Conservation (phyloP, 2,329 filamentous ascomycete species). For the Aspergillus ochraceoroseus region DNA sequence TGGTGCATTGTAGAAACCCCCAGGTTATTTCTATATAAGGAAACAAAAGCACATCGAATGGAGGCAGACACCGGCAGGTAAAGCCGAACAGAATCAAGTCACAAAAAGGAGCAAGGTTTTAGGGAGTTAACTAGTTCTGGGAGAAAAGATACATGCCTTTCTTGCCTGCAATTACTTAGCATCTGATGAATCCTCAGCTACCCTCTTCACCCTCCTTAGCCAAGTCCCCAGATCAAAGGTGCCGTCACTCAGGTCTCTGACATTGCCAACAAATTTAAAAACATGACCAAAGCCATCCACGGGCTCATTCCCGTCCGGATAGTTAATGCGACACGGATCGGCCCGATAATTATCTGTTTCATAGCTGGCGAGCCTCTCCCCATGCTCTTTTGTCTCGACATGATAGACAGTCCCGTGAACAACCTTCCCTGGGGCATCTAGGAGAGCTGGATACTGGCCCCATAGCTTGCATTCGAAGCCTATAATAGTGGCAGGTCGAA, state of each 20-base stretch:
- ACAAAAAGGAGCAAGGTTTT: no score
- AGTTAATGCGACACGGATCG: constrained; percentile 17
- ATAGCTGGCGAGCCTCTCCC: constrained; percentile 22
- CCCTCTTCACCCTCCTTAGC: constrained; percentile 16
- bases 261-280: constrained; percentile 22
- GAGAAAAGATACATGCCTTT: no score
- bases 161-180: no score
- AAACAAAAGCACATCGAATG: no score
- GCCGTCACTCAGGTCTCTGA: constrained; percentile 19
- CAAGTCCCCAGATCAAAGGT: constrained; percentile 21
- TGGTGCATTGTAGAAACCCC: no score
- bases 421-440: constrained; percentile 16
- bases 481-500: constrained; percentile 22
- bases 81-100: no score
- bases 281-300: constrained; percentile 12
- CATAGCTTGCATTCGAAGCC: constrained; percentile 29
- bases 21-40: no score
- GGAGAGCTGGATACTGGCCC: constrained; percentile 29
- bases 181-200: background rate
- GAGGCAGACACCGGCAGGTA: no score
- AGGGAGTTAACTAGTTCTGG: no score
- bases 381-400: constrained; percentile 21
- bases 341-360: constrained; percentile 22
- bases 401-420: constrained; percentile 25
- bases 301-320: constrained; percentile 18